A percentile compares a stretch with the other conserved stretches of the same genome.
These are phyloP conservation scores for Avena sativa DNA, from an alignment of 176 grass and related monocot species.

Conservation along the genomic window DNA sequence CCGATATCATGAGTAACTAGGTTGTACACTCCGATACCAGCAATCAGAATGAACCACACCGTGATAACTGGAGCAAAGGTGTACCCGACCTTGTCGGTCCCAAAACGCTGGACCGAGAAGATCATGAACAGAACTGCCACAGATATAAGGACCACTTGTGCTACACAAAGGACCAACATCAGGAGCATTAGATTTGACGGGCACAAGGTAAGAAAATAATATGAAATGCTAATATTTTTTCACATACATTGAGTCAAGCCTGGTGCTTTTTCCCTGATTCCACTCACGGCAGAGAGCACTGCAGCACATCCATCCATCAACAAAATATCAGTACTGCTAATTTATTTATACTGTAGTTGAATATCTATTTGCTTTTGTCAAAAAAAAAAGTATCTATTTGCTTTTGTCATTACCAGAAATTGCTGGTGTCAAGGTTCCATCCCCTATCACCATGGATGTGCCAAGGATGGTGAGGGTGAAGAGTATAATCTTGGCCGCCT, in stretches of 20 bases:
- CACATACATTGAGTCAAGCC: slow-evolving; percentile 62
- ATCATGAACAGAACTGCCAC: slow-evolving; percentile 66
- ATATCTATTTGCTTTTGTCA: neutral
- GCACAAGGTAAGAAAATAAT: neutral
- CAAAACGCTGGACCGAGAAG: slow-evolving; percentile 69
- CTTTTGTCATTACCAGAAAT: slow-evolving; percentile 57
- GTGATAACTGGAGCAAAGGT: slow-evolving; percentile 72
- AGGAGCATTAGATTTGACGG: neutral
- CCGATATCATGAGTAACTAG: slow-evolving; percentile 53
- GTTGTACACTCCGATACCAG: slow-evolving; percentile 62
- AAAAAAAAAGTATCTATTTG: neutral
- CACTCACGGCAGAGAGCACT: slow-evolving; percentile 72
- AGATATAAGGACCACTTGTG: slow-evolving; percentile 58
- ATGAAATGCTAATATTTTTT: neutral
- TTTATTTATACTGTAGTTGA: neutral
- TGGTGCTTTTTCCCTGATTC: slow-evolving; percentile 67
- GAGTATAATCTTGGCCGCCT: slow-evolving; percentile 52
- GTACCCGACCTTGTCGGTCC: slow-evolving; percentile 89
- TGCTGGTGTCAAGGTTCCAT: slow-evolving; percentile 67
- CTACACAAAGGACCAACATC: slow-evolving; percentile 34
- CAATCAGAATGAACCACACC: slow-evolving; percentile 71
- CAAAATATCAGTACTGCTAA: neutral
- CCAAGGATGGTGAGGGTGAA: slow-evolving; percentile 68
- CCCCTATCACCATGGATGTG: slow-evolving; percentile 85
- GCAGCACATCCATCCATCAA: neutral